phyloP scores from a whole-genome alignment of 129 eudicot genomes.

The Scalesia atractyloides region DNA sequence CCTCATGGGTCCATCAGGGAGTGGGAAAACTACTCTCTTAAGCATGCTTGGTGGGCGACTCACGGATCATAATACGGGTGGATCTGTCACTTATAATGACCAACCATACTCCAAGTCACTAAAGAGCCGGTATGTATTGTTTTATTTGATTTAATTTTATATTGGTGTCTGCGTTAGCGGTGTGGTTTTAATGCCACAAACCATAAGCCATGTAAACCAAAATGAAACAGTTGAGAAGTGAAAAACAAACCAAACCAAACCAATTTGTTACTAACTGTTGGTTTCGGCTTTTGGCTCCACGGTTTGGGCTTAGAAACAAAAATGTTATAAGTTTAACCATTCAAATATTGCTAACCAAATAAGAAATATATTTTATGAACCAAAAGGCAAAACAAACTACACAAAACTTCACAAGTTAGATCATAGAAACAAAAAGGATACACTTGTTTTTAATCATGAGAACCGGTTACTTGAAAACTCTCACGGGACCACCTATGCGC shows the following conservation, averaged over 20 bases:
- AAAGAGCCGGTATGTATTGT: slow-evolving; percentile 59
- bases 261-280: no score
- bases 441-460: no score
- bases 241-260: not conserved
- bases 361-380: no score
- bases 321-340: no score
- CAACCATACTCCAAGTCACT: slow-evolving; percentile 76
- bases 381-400: no score
- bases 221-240: not conserved
- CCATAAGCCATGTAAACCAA: not conserved
- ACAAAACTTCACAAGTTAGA: no score
- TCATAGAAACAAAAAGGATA: no score
- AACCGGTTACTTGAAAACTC: no score
- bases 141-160: not conserved
- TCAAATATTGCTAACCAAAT: no score
- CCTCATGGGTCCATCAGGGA: slow-evolving; percentile 95
- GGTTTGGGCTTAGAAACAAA: no score
- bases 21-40: slow-evolving; percentile 83
- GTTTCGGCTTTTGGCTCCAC: no score
- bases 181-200: not conserved
- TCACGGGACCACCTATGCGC: not conserved
- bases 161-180: not conserved
- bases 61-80: slow-evolving; percentile 45
- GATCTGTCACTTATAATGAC: slow-evolving; percentile 77
- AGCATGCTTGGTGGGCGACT: slow-evolving; percentile 83